These are phyloP conservation scores for Daphne laureola DNA, from an alignment of 441 rosid species.

Conservation along the genomic window DNA sequence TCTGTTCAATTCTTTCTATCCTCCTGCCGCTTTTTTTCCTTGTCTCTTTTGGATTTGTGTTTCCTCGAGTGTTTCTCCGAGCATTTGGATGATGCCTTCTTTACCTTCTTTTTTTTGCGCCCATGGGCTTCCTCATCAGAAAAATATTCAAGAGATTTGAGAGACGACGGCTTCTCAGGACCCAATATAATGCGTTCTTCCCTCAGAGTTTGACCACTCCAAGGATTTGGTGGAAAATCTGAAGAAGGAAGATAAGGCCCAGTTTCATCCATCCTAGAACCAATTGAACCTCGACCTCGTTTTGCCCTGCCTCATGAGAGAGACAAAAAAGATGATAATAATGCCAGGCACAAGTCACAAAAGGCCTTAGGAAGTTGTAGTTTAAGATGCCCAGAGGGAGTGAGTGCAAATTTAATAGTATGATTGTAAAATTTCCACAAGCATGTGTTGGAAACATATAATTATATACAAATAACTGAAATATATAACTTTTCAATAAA, in stretches of 20 bases:
- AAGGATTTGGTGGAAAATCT: constrained; percentile 17
- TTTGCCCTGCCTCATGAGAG: constrained; percentile 44
- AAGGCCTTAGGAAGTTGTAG: no score
- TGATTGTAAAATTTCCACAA: no score
- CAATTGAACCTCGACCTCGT: constrained; percentile 88
- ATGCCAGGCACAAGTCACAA: neutral
- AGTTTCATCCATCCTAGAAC: constrained; percentile 90
- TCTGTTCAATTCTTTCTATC: constrained; percentile 21
- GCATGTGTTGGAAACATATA: no score
- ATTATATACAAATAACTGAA: no score
- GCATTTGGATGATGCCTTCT: constrained; percentile 21
- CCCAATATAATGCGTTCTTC: constrained; percentile 26
- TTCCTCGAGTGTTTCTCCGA: constrained; percentile 36
- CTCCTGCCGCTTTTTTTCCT: constrained; percentile 36
- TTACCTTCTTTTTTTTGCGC: constrained; percentile 27
- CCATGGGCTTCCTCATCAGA: constrained; percentile 27
- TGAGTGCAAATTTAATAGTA: no score
- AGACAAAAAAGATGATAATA: constrained; percentile 8
- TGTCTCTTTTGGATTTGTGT: constrained; percentile 38
- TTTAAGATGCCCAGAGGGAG: no score
- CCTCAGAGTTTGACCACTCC: constrained; percentile 22
- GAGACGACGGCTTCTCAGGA: constrained; percentile 37
- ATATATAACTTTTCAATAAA: no score
- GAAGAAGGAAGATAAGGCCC: constrained; percentile 44
- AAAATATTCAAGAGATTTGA: constrained; percentile 23